Conservation (phyloP, 257 asterid genomes). For the Solanum medicagineum region DNA sequence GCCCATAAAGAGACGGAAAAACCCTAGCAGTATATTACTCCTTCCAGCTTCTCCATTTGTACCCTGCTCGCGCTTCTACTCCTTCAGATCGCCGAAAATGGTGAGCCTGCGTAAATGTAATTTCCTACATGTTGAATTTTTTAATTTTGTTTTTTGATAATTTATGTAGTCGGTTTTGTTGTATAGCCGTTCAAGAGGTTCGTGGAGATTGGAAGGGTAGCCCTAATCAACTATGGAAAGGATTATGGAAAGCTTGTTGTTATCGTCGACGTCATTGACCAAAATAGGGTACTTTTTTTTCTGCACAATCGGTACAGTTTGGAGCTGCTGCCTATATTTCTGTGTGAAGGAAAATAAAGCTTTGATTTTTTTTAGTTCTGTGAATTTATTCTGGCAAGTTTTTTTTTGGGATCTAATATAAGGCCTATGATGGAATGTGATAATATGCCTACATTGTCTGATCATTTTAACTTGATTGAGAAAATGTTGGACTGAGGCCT, state of each 20-base stretch:
- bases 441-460: not conserved
- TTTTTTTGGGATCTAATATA: not conserved
- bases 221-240: slow-evolving; percentile 76
- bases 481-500: not conserved
- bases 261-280: slow-evolving; percentile 83
- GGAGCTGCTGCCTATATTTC: not conserved
- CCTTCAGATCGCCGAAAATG: slow-evolving; percentile 11
- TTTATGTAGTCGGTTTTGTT: not conserved
- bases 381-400: not conserved
- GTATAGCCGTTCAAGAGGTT: slow-evolving; percentile 88
- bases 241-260: slow-evolving; percentile 86
- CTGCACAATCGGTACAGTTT: not conserved
- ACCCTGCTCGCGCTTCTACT: not conserved
- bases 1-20: not conserved
- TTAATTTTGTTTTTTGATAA: not conserved
- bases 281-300: slow-evolving; percentile 45
- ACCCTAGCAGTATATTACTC: not conserved
- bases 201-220: slow-evolving; percentile 93
- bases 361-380: not conserved
- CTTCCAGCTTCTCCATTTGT: not conserved
- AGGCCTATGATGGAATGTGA: not conserved
- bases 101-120: not conserved
- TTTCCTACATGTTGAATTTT: not conserved
- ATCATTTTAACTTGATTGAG: not conserved
- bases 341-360: not conserved